Evolutionary conservation across 1,139 yeast species (phyloP).

Genomic region (Sugiyamaella novakii): DNA sequence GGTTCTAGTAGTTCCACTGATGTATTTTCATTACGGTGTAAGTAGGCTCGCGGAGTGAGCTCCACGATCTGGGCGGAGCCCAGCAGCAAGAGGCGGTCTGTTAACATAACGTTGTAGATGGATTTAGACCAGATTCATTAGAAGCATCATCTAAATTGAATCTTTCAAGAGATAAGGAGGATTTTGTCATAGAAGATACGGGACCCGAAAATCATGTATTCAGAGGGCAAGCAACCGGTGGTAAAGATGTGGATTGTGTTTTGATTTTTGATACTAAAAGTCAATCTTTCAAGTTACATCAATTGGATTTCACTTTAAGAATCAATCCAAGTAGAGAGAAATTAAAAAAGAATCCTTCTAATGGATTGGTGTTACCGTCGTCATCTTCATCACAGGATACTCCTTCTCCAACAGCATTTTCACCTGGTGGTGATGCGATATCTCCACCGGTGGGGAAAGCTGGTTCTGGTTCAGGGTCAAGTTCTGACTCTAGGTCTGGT

Average conservation of each 20-base stretch:
- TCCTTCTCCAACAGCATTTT: slow-evolving; percentile 13
- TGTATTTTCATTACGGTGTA: slow-evolving; percentile 29
- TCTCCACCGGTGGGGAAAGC: background rate
- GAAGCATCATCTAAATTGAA: slow-evolving; percentile 26
- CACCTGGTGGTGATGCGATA: slow-evolving; percentile 1
- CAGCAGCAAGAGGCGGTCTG: background rate
- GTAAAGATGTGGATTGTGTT: slow-evolving; percentile 41
- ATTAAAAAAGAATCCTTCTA: slow-evolving; percentile 19
- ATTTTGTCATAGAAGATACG: slow-evolving; percentile 31
- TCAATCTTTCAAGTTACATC: slow-evolving; percentile 35
- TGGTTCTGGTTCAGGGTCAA: slow-evolving; percentile 4
- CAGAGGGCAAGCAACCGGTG: slow-evolving; percentile 35
- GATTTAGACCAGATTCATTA: slow-evolving; percentile 37
- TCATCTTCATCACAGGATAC: slow-evolving; percentile 5
- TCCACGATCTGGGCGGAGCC: slow-evolving; percentile 4
- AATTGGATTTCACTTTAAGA: slow-evolving; percentile 35
- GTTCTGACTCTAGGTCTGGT: slow-evolving; percentile 15
- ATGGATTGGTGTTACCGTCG: slow-evolving; percentile 13
- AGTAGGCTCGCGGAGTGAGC: slow-evolving; percentile 22
- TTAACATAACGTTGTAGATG: slow-evolving; percentile 26
- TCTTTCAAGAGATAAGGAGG: slow-evolving; percentile 31
- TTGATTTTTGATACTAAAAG: slow-evolving; percentile 36
- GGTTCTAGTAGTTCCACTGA: slow-evolving; percentile 6
- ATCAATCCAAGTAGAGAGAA: slow-evolving; percentile 37
- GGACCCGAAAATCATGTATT: slow-evolving; percentile 30